A percentile compares a stretch with the other conserved stretches of the same genome.
phyloP scores from a whole-genome alignment of 2,329 filamentous ascomycete genomes.

The Talaromyces islandicus region DNA sequence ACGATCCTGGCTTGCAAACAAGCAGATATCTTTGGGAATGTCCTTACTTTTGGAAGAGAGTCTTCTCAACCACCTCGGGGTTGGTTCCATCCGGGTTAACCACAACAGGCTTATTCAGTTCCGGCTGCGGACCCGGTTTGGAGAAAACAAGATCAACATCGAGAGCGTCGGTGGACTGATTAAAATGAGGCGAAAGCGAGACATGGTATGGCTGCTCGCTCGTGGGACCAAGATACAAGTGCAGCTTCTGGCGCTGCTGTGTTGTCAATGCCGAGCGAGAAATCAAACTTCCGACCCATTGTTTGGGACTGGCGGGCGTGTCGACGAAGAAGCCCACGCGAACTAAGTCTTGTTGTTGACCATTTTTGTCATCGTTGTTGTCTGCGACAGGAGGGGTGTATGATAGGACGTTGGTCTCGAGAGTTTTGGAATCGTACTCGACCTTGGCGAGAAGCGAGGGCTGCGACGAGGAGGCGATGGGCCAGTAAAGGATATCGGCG shows the following conservation, averaged over 20 bases:
- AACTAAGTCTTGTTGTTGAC: conserved; percentile 43
- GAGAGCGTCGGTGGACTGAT: conserved; percentile 12
- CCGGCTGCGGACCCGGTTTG: conserved; percentile 28
- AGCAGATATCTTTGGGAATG: not conserved
- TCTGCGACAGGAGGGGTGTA: conserved; percentile 30
- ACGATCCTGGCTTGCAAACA: not conserved
- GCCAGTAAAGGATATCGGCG: conserved; percentile 35
- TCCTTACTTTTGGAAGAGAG: conserved; percentile 39
- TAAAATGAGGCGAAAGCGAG: conserved; percentile 25
- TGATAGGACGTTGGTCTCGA: conserved; percentile 30
- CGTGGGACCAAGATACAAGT: conserved; percentile 31
- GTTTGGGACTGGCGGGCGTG: conserved; percentile 22
- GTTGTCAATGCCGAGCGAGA: conserved; percentile 28
- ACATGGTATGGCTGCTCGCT: conserved; percentile 33
- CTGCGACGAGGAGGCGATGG: conserved; percentile 21
- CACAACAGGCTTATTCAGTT: conserved; percentile 35
- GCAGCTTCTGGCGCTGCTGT: conserved; percentile 25
- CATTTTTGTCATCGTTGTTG: conserved; percentile 1
- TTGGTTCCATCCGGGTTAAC: conserved; percentile 32
- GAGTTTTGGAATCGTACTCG: conserved; percentile 34
- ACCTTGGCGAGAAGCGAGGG: conserved; percentile 34
- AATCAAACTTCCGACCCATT: conserved; percentile 37
- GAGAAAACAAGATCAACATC: conserved; percentile 29
- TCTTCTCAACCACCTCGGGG: conserved; percentile 37
- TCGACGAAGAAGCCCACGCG: conserved; percentile 47